Evolutionary conservation across 371 early-diverging fungal genomes (phyloP).

Genomic region (Apophysomyces ossiformis): DNA sequence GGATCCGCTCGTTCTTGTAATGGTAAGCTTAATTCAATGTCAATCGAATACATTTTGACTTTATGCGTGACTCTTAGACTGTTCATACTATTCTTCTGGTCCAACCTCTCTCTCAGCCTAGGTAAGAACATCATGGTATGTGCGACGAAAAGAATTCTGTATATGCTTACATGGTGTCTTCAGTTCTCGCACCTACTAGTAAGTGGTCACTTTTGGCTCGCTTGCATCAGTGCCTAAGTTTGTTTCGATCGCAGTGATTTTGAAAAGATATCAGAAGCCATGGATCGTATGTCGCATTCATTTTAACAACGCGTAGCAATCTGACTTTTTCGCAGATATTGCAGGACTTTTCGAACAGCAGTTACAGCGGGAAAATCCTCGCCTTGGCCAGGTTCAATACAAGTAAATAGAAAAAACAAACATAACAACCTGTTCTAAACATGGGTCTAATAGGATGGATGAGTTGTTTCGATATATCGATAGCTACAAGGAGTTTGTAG

Average conservation of each 20-base stretch:
- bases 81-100: constrained; percentile 32
- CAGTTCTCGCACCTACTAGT: constrained; percentile 42
- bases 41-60: too few relatives aligned
- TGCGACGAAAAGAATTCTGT: neutral
- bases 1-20: too few relatives aligned
- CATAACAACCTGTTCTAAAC: neutral
- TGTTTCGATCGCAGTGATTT: constrained; percentile 30
- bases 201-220: constrained; percentile 14
- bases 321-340: constrained; percentile 30
- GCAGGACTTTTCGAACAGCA: constrained; percentile 46
- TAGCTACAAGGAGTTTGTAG: constrained; percentile 53
- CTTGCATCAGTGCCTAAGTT: neutral
- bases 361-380: constrained; percentile 46
- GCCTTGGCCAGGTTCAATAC: constrained; percentile 48
- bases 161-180: constrained; percentile 1
- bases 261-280: constrained; percentile 32
- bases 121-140: constrained; percentile 19
- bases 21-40: too few relatives aligned
- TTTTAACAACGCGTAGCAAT: neutral
- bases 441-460: constrained; percentile 33
- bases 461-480: constrained; percentile 53
- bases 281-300: constrained; percentile 32
- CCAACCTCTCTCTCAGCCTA: constrained; percentile 20
- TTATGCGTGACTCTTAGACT: neutral
- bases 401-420: constrained; percentile 24